Conservation (phyloP, 164 flowering plant genomes). For the Tetrastigma voinierianum region DNA sequence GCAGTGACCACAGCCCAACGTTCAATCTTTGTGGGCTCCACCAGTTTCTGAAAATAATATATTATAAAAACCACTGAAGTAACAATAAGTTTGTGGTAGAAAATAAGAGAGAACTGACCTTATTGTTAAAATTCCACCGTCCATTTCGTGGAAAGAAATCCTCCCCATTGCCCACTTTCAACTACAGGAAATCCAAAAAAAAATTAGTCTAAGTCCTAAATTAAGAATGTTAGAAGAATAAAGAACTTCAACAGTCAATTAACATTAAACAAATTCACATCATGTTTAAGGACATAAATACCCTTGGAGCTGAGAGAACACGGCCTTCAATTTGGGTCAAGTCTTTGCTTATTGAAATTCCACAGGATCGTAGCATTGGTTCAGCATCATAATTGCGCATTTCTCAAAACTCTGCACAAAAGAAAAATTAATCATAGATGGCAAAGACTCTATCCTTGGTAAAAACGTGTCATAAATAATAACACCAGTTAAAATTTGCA, state of each 20-base stretch:
- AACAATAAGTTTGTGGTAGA: neutral
- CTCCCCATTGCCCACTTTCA: conserved; percentile 73
- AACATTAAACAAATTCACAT: neutral
- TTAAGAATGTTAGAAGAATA: neutral
- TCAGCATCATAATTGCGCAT: conserved; percentile 65
- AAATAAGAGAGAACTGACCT: conserved; percentile 39
- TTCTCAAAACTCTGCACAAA: conserved; percentile 49
- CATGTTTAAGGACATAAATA: conserved; percentile 13
- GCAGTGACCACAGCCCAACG: conserved; percentile 87
- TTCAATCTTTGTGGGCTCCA: conserved; percentile 55
- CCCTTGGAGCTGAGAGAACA: conserved; percentile 78
- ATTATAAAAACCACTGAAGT: neutral
- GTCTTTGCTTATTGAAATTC: conserved; percentile 47
- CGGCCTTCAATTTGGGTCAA: conserved; percentile 87
- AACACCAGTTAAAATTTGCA: neutral
- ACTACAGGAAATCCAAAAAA: conserved; percentile 40
- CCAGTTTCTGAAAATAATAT: conserved; percentile 45
- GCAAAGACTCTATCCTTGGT: too few species aligned
- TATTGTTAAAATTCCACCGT: conserved; percentile 84
- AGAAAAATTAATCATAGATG: neutral
- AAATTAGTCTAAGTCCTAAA: neutral
- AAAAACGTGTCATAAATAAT: neutral
- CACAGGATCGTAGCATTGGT: conserved; percentile 61
- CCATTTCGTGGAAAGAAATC: conserved; percentile 77
- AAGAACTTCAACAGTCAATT: neutral